Evolutionary conservation across 371 early-diverging fungal genomes (phyloP), one percentile per base, ranked within the genome.

Genomic region (Mortierella sp.): DNA sequence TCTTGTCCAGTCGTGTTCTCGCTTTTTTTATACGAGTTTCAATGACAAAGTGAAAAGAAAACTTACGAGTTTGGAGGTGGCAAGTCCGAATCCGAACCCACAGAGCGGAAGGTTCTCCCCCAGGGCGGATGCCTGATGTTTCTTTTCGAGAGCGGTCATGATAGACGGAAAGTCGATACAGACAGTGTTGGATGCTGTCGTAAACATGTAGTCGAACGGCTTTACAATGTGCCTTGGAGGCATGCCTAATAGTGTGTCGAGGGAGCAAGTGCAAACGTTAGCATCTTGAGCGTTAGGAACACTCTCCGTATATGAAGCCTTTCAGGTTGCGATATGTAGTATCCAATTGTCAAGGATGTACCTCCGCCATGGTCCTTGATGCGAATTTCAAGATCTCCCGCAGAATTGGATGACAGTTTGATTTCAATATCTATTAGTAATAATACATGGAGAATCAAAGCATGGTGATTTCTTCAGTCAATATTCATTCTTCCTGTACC

Each of bases 21-120:
- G 0, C 26, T 57, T 9, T 7, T 38, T 8, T n/a, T 1, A 24
- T 38, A 5, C 1, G 42, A 1, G 42, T 16, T 38, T 34, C 47
- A 52, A 34, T 48, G 21, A 24, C 26, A 60, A 21, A 34, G 6
- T 13, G 8, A 75, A 28, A 68, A 13, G 5, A 52, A 10, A 68
- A 52, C 74, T 76, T 79, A 84, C 85, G 54, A 86, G 73, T 54
- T 73, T 79, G 19, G 86, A 86, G 21, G 86, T 86, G 0, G 86
- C 86, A 9, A 86, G 72, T 26, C 86, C 86, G 77, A 86, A 86
- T n/a, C 86, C 86, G 54, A 86, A 86, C 24, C 86, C 86, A 21
- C 86, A 86, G 19, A 86, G 78, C 2, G 86, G 86, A 16, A 86
- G 78, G 63, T 86, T 86, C 72, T 86, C 86, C 19, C 80, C 80